Conservation (phyloP, 495 filamentous ascomycete species). For the Xylaria scruposa region DNA sequence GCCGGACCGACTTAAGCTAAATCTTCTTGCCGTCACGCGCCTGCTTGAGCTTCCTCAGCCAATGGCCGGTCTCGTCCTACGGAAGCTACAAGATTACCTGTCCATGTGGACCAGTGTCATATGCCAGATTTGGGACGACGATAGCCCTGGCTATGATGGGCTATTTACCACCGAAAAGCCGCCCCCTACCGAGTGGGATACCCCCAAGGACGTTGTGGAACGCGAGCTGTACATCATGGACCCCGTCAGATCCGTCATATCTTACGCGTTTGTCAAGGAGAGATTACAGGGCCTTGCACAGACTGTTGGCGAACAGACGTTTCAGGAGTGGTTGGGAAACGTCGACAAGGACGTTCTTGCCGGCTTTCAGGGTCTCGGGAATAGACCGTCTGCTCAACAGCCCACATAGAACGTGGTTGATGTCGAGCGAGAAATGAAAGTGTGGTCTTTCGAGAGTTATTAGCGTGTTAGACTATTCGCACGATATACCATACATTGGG, state of each 20-base stretch:
- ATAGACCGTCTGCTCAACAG: background rate
- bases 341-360: constrained; percentile 81
- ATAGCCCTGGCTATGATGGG: constrained; percentile 39
- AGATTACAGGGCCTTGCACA: constrained; percentile 70
- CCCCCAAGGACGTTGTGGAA: constrained; percentile 61
- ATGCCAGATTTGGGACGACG: constrained; percentile 45
- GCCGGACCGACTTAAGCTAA: constrained; percentile 77
- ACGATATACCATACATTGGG: background rate
- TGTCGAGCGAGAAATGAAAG: background rate
- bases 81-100: constrained; percentile 58
- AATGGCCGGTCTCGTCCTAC: constrained; percentile 54
- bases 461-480: background rate
- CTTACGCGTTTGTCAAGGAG: constrained; percentile 72
- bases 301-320: constrained; percentile 74
- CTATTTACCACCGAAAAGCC: constrained; percentile 73
- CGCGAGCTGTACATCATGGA: constrained; percentile 66
- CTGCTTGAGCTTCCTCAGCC: constrained; percentile 70
- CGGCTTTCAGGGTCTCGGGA: constrained; percentile 59
- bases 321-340: constrained; percentile 83
- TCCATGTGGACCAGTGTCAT: constrained; percentile 61
- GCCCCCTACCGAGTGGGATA: constrained; percentile 71
- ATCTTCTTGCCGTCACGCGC: constrained; percentile 79
- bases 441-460: background rate
- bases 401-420: background rate
- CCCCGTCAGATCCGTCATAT: constrained; percentile 72